These are phyloP conservation scores for Pythium scleroteichum DNA, from an alignment of 352 stramenopile species.

Conservation along the genomic window DNA sequence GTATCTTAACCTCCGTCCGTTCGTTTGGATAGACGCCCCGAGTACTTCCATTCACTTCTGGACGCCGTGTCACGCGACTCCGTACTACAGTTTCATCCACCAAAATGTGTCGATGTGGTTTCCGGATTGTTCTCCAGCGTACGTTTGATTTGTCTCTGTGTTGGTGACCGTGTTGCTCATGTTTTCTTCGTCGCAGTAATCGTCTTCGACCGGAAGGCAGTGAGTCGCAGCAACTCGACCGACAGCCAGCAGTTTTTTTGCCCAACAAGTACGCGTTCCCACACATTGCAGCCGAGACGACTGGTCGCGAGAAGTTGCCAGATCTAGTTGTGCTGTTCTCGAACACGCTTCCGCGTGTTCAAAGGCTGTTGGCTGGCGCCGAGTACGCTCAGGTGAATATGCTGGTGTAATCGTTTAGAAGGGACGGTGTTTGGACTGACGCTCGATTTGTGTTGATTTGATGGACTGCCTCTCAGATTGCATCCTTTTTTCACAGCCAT, in stretches of 20 bases:
- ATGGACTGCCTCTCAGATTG: constrained; percentile 30
- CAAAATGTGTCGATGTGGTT: constrained; percentile 86
- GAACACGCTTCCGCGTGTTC: constrained; percentile 49
- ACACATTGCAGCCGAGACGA: constrained; percentile 23
- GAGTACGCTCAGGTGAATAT: constrained; percentile 49
- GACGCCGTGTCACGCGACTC: constrained; percentile 82
- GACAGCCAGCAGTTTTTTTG: constrained; percentile 52
- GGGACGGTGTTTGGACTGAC: neutral
- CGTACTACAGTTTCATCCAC: constrained; percentile 88
- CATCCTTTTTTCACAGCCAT: constrained; percentile 69
- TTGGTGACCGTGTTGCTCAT: neutral
- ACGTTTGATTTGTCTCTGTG: constrained; percentile 15
- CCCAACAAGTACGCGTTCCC: constrained; percentile 52
- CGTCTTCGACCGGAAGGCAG: constrained; percentile 55
- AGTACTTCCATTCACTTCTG: constrained; percentile 79
- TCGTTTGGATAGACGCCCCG: constrained; percentile 11
- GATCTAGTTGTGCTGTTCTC: constrained; percentile 72
- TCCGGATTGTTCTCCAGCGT: constrained; percentile 79
- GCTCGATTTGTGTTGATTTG: neutral
- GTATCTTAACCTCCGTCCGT: neutral
- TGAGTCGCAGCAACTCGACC: constrained; percentile 69
- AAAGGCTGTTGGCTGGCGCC: constrained; percentile 37
- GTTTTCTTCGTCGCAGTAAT: constrained; percentile 39
- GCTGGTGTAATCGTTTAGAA: neutral
- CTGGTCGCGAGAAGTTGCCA: constrained; percentile 38